Percentiles rank a stretch among this genome's conserved stretches.
Evolutionary conservation across 2,329 filamentous ascomycete species (phyloP).

Genomic region (Fusarium sp.): DNA sequence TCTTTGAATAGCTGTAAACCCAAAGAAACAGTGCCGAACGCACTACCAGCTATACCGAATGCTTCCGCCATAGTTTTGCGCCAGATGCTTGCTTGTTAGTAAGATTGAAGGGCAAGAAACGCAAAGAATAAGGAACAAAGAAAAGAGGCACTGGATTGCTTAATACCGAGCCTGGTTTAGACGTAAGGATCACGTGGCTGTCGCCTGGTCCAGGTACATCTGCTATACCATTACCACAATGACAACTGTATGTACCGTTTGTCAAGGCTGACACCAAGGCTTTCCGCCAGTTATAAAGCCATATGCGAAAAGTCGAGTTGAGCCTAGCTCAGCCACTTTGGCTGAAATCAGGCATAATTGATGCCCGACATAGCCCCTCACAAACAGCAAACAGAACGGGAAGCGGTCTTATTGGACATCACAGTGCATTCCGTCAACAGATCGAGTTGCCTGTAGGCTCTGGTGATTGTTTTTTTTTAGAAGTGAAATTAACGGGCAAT

Average conservation of each 20-base stretch:
- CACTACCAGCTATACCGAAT: neutral
- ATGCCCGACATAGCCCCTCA: neutral
- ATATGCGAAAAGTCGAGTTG: too few relatives aligned
- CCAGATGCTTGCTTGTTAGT: rapidly evolving
- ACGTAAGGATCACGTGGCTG: neutral
- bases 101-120: neutral
- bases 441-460: too few relatives aligned
- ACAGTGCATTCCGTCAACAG: too few relatives aligned
- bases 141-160: rapidly evolving
- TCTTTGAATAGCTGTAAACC: neutral
- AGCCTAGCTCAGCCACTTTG: rapidly evolving
- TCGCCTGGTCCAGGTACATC: too few relatives aligned
- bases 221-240: neutral
- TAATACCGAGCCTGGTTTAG: rapidly evolving
- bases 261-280: neutral
- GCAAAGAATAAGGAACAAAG: neutral
- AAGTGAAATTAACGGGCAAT: too few relatives aligned
- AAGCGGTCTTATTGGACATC: neutral
- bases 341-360: neutral
- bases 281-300: neutral
- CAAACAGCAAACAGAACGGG: too few relatives aligned
- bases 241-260: neutral
- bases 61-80: neutral
- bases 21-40: neutral
- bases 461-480: too few relatives aligned